A percentile compares a stretch with the other conserved stretches of the same genome.
phyloP scores from a whole-genome alignment of 2,329 filamentous ascomycete species.

The Talaromyces amestolkiae region DNA sequence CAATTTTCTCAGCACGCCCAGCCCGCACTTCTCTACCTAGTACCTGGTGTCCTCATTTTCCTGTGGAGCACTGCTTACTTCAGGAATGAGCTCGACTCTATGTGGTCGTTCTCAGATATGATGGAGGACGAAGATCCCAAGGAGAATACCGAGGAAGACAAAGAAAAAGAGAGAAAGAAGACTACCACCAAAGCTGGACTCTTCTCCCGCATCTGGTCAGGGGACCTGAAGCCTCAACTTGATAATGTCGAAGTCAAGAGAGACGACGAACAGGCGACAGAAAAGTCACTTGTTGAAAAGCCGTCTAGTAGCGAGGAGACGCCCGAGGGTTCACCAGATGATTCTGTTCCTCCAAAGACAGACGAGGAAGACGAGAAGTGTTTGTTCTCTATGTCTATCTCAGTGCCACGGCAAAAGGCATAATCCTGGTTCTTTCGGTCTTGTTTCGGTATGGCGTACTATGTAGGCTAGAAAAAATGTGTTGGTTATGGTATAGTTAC shows the following conservation, averaged over 20 bases:
- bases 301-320: conserved; percentile 5
- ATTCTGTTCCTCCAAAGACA: neutral
- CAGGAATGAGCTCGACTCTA: conserved; percentile 67
- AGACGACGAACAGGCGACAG: conserved; percentile 13
- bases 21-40: conserved; percentile 86
- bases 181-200: conserved; percentile 31
- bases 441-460: neutral
- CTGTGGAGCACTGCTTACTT: conserved; percentile 71
- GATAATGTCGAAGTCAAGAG: conserved; percentile 13
- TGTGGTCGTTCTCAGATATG: conserved; percentile 80
- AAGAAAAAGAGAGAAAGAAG: conserved; percentile 49
- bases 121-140: conserved; percentile 40
- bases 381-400: conserved; percentile 18
- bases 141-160: conserved; percentile 18
- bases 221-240: conserved; percentile 23
- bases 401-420: conserved; percentile 11
- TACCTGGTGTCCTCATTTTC: conserved; percentile 74
- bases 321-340: conserved; percentile 36
- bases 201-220: conserved; percentile 31
- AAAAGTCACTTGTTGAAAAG: conserved; percentile 9
- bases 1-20: conserved; percentile 77
- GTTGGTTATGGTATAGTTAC: neutral
- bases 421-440: neutral
- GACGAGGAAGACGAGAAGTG: neutral
- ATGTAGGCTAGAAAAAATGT: too few species aligned